Conservation (phyloP, 2,329 filamentous ascomycete genomes). For the Aspergillus cejpii region DNA sequence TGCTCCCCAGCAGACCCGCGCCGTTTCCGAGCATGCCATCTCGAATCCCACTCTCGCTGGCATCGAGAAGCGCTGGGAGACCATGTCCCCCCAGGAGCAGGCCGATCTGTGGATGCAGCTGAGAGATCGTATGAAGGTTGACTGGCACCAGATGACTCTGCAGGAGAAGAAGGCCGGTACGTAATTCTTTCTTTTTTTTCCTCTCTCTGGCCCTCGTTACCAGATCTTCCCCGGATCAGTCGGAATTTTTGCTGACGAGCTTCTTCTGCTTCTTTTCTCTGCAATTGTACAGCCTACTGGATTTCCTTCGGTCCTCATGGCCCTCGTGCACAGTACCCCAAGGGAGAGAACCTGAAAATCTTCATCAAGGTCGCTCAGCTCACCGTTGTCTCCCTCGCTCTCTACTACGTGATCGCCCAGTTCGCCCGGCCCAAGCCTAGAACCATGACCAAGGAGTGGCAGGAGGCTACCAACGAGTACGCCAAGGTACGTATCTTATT, state of each 20-base stretch:
- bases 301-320: constrained; percentile 97
- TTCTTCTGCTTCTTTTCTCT: constrained; percentile 6
- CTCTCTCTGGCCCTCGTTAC: neutral
- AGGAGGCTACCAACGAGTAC: constrained; percentile 91
- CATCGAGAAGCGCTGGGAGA: constrained; percentile 99
- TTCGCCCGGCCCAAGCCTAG: constrained; percentile 66
- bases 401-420: constrained; percentile 67
- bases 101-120: constrained; percentile 98
- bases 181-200: constrained; percentile 38
- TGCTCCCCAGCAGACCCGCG: constrained; percentile 47
- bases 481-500: constrained; percentile 61
- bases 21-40: constrained; percentile 76
- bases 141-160: constrained; percentile 89
- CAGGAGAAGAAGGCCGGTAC: constrained; percentile 99
- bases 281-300: constrained; percentile 76
- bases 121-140: constrained; percentile 96
- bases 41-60: constrained; percentile 95
- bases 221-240: neutral
- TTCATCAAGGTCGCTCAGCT: constrained; percentile 65
- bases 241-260: constrained; percentile 22
- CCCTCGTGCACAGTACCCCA: constrained; percentile 72
- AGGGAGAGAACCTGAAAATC: constrained; percentile 77
- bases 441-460: constrained; percentile 96
- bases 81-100: constrained; percentile 96
- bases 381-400: constrained; percentile 56